Conservation (phyloP, 2,329 filamentous ascomycete genomes). For the Coniella vitis region DNA sequence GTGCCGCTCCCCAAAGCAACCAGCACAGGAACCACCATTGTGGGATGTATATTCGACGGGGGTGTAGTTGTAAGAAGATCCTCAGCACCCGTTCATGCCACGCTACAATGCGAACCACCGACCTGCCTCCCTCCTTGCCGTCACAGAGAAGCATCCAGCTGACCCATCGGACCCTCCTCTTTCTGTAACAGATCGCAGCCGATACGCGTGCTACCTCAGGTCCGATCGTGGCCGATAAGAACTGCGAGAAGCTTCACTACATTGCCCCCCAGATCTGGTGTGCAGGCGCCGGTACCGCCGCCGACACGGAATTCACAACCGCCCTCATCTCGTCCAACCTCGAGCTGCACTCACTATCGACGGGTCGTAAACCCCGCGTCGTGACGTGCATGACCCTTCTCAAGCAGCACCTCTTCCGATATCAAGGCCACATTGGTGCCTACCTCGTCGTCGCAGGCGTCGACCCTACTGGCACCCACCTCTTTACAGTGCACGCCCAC, state of each 20-base stretch:
- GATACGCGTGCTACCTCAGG: slow-evolving; percentile 96
- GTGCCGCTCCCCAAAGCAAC: slow-evolving; percentile 95
- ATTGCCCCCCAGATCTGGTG: slow-evolving; percentile 99
- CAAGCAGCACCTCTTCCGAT: slow-evolving; percentile 97
- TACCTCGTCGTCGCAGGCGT: slow-evolving; percentile 96
- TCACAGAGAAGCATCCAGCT: not conserved
- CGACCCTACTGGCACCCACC: slow-evolving; percentile 88
- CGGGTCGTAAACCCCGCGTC: slow-evolving; percentile 91
- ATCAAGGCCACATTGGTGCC: slow-evolving; percentile 96
- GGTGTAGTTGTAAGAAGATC: slow-evolving; percentile 73
- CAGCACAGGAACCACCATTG: slow-evolving; percentile 97
- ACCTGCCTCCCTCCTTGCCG: not conserved
- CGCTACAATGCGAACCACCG: not conserved
- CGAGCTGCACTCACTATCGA: slow-evolving; percentile 93
- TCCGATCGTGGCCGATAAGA: slow-evolving; percentile 99
- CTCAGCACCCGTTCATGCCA: not conserved
- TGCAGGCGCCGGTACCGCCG: slow-evolving; percentile 92
- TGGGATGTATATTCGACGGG: slow-evolving; percentile 92
- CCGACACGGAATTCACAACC: slow-evolving; percentile 98
- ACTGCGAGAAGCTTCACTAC: slow-evolving; percentile 99
- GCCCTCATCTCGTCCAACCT: slow-evolving; percentile 97
- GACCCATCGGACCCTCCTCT: not conserved
- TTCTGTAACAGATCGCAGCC: slow-evolving; percentile 73
- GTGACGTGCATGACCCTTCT: slow-evolving; percentile 99
- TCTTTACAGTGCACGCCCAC: slow-evolving; percentile 98